A percentile compares a stretch with the other conserved stretches of the same genome.
These are phyloP conservation scores for Dillenia turbinata DNA, from an alignment of 164 flowering plant species.

Conservation along the genomic window DNA sequence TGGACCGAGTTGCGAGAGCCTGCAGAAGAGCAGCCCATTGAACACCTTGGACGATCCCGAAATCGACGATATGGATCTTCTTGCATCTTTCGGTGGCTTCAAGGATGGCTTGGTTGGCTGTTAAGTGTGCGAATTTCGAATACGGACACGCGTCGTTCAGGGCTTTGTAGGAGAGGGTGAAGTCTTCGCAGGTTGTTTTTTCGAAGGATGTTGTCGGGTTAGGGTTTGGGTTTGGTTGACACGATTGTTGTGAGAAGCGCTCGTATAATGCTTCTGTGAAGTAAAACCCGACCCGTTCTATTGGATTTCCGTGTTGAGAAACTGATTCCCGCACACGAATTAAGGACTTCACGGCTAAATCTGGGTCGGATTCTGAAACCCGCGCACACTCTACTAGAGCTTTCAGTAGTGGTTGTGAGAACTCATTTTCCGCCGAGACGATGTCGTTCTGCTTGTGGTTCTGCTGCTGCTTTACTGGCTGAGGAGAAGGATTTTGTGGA, in stretches of 20 bases:
- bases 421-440: conserved; percentile 22
- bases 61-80: conserved; percentile 85
- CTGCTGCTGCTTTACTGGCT: neutral
- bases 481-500: neutral
- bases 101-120: conserved; percentile 93
- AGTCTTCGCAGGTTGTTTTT: conserved; percentile 45
- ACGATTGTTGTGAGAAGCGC: conserved; percentile 24
- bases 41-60: conserved; percentile 85
- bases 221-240: conserved; percentile 2
- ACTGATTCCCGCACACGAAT: conserved; percentile 45
- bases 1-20: conserved; percentile 72
- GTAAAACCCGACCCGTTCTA: conserved; percentile 63
- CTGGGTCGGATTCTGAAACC: conserved; percentile 53
- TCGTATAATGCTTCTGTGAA: conserved; percentile 60
- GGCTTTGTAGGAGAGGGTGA: conserved; percentile 61
- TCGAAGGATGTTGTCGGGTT: conserved; percentile 9
- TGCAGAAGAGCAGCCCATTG: conserved; percentile 93
- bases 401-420: conserved; percentile 37
- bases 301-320: conserved; percentile 62
- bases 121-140: conserved; percentile 81
- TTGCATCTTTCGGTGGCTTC: conserved; percentile 64
- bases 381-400: conserved; percentile 62
- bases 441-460: conserved; percentile 8
- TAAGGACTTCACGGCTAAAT: conserved; percentile 39
- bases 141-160: conserved; percentile 91